Evolutionary conservation across 2,329 filamentous ascomycete species (phyloP).

Genomic region (Dactylonectria estremocensis): DNA sequence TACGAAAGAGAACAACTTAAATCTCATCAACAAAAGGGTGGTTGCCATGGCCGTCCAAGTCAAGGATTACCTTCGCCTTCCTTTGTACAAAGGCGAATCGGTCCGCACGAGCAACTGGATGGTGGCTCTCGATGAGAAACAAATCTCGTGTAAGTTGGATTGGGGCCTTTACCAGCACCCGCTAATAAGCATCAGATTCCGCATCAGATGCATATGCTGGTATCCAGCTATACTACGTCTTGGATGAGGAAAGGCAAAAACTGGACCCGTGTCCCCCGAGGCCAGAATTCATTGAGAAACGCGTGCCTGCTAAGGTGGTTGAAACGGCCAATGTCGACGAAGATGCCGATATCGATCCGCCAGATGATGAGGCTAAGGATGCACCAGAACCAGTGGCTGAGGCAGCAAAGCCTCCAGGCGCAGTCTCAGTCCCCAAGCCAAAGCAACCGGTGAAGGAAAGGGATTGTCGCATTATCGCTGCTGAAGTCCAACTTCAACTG

Average conservation of each 20-base stretch:
- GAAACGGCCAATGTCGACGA: conserved; percentile 11
- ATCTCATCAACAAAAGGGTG: conserved; percentile 75
- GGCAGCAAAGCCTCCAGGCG: not conserved
- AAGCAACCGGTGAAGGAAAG: not conserved
- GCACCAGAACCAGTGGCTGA: conserved; percentile 10
- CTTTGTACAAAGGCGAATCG: conserved; percentile 79
- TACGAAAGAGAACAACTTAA: conserved; percentile 64
- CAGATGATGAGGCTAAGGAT: conserved; percentile 23
- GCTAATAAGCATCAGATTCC: conserved; percentile 68
- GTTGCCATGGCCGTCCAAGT: conserved; percentile 80
- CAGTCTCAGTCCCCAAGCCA: conserved; percentile 35
- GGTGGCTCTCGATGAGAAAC: conserved; percentile 70
- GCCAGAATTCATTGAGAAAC: conserved; percentile 78
- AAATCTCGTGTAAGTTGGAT: conserved; percentile 76
- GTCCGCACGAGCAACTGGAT: conserved; percentile 86
- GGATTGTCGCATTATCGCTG: conserved; percentile 61
- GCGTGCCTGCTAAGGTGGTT: conserved; percentile 73
- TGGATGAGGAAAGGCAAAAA: conserved; percentile 77
- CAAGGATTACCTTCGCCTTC: conserved; percentile 78
- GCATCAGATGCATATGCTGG: conserved; percentile 89
- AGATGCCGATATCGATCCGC: conserved; percentile 7
- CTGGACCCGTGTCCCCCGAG: conserved; percentile 80
- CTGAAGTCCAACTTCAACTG: conserved; percentile 56
- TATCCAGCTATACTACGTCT: conserved; percentile 78
- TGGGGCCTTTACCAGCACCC: no score